Conservation (phyloP, 2,329 filamentous ascomycete species). For the Samsoniella hepiali region DNA sequence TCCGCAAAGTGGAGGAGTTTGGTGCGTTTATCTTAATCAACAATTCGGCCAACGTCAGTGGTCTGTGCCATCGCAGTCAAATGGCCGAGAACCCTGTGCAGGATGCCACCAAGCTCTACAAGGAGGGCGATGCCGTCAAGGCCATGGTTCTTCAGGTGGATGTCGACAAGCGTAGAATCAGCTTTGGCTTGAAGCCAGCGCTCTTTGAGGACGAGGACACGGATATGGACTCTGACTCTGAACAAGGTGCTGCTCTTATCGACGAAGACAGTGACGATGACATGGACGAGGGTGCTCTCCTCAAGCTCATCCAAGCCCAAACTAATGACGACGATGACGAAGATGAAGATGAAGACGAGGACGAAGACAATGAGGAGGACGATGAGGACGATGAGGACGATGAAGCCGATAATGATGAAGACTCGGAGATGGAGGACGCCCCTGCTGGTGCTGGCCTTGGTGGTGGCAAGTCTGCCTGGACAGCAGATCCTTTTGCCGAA, state of each 20-base stretch:
- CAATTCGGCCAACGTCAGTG: slow-evolving; percentile 82
- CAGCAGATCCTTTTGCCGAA: slow-evolving; percentile 64
- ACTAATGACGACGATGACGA: slow-evolving; percentile 39
- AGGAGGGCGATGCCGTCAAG: slow-evolving; percentile 89
- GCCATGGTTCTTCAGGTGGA: slow-evolving; percentile 82
- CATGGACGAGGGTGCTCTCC: slow-evolving; percentile 43
- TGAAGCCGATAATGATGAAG: slow-evolving; percentile 26
- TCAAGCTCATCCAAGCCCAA: slow-evolving; percentile 48
- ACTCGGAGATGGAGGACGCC: slow-evolving; percentile 25
- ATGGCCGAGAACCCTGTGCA: slow-evolving; percentile 81
- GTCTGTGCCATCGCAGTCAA: slow-evolving; percentile 86
- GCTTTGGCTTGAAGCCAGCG: slow-evolving; percentile 87
- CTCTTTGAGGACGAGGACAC: slow-evolving; percentile 70
- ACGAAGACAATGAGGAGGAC: slow-evolving; percentile 23
- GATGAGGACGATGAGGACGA: slow-evolving; percentile 42
- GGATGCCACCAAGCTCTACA: slow-evolving; percentile 86
- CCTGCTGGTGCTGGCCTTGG: slow-evolving; percentile 55
- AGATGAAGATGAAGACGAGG: slow-evolving; percentile 36
- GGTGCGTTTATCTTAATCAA: slow-evolving; percentile 93
- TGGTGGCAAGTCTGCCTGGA: slow-evolving; percentile 84
- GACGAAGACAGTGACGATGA: slow-evolving; percentile 46
- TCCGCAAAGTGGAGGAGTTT: slow-evolving; percentile 91
- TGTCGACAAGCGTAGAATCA: slow-evolving; percentile 70
- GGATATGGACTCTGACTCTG: slow-evolving; percentile 47
- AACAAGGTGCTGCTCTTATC: slow-evolving; percentile 42